Percentiles rank a stretch among this genome's conserved stretches.
phyloP scores from a whole-genome alignment of 2,329 filamentous ascomycete species.

The Catunica adiposa region DNA sequence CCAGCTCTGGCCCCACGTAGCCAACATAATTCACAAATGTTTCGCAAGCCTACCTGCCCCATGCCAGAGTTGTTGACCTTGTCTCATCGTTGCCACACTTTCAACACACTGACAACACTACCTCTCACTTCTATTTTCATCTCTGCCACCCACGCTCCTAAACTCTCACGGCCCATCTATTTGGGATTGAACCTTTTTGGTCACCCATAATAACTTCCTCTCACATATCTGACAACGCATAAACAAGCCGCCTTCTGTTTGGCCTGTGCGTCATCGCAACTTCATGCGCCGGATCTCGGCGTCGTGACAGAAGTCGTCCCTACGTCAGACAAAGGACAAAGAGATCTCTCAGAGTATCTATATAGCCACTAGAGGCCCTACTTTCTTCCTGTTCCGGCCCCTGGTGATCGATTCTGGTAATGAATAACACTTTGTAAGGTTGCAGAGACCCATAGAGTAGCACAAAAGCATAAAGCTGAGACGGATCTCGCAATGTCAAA shows the following conservation, averaged over 20 bases:
- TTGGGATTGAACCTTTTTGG: neutral
- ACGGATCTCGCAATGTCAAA: neutral
- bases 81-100: neutral
- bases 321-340: neutral
- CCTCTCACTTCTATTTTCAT: conserved; percentile 9
- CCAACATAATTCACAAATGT: neutral
- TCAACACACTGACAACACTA: neutral
- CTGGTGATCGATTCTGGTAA: neutral
- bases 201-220: neutral
- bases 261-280: neutral
- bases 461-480: neutral
- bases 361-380: neutral
- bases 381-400: neutral
- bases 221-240: neutral
- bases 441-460: neutral
- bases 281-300: neutral
- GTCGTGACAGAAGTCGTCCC: neutral
- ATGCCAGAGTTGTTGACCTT: neutral
- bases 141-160: conserved; percentile 8
- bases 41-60: neutral
- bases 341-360: neutral
- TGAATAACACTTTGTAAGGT: neutral
- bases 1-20: no score
- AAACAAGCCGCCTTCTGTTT: neutral
- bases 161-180: neutral